Evolutionary conservation across 441 rosid genomes (phyloP), one percentile per base, ranked within the genome.

Genomic region (Populus tomentosa): DNA sequence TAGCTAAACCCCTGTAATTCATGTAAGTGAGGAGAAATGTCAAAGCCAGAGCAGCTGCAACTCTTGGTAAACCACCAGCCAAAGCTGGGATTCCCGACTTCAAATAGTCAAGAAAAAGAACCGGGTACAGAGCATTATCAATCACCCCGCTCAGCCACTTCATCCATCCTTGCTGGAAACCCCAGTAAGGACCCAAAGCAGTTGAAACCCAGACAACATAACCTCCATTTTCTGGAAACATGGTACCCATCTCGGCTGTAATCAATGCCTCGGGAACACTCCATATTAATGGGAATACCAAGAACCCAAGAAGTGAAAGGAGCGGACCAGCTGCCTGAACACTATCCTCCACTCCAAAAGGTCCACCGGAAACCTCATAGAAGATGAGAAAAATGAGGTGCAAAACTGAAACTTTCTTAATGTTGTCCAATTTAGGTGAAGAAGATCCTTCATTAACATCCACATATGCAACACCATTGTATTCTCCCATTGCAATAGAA

Each of bases 91-190:
- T 63, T 0, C 81, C 89, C 0, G 89, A 85, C 74, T 90, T 88
- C 61, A 89, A 71, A 66, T 88, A 90, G 70, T 91, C 93, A 35
- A 89, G 89, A 70, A 91, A 91, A 75, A 91, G 77, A 78, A 91
- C 90, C 1, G 93, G 95, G 75, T 30, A 30, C 32, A 30, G 32
- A 3, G 32, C 32, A 30, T 30, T 30, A 30, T 30, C 32, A 30
- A 30, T 89, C 64, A 88, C 95, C 10, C 95, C 95, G 79, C 91
- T 89, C 26, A 91, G 84, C 95, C 95, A 91, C 76, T 91, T 91
- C 91, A 91, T 88, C 95, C 95, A 91, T 7, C 95, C 95, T 79
- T 89, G 93, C 79, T 89, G 95, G 77, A 91, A 91, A 38, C 95
- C 95, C 91, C 90, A 91, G 64, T 84, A 89, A 0, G 93, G 93